Evolutionary conservation across 2,329 filamentous ascomycete species (phyloP).

Genomic region (Penicillium sp.): DNA sequence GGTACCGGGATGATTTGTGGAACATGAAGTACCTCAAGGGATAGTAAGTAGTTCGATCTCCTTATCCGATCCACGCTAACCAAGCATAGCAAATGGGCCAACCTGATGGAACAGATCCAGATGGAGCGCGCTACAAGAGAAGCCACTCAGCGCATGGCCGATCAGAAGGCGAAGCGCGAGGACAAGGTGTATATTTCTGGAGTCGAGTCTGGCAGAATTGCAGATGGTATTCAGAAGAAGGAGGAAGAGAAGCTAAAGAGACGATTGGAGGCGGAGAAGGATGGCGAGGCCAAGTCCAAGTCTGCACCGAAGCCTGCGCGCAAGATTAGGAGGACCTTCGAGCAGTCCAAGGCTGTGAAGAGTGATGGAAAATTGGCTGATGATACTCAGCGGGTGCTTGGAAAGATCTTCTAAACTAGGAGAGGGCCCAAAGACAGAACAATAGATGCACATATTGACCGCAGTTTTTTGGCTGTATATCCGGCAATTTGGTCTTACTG

Average conservation of each 20-base stretch:
- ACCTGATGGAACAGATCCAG: conserved; percentile 49
- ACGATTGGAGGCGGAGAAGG: conserved; percentile 23
- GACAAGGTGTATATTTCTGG: conserved; percentile 47
- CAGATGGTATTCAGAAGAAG: conserved; percentile 49
- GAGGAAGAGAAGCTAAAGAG: conserved; percentile 43
- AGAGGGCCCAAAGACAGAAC: too few species aligned
- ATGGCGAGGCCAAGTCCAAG: conserved; percentile 4
- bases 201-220: conserved; percentile 43
- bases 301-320: conserved; percentile 13
- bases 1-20: conserved; percentile 50
- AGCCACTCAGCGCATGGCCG: conserved; percentile 44
- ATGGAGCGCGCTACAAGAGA: conserved; percentile 46
- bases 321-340: conserved; percentile 39
- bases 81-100: conserved; percentile 37
- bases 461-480: too few species aligned
- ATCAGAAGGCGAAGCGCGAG: conserved; percentile 45
- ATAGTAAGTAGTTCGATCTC: conserved; percentile 19
- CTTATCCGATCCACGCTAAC: conserved; percentile 1
- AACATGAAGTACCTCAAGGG: conserved; percentile 50
- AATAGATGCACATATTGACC: too few species aligned
- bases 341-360: conserved; percentile 45
- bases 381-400: conserved; percentile 47
- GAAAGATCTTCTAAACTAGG: conserved; percentile 49
- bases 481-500: too few species aligned
- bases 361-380: conserved; percentile 32